Evolutionary conservation across 257 asterid genomes (phyloP), one percentile per base, ranked within the genome.

Genomic region (Fraxinus quadrangulata): DNA sequence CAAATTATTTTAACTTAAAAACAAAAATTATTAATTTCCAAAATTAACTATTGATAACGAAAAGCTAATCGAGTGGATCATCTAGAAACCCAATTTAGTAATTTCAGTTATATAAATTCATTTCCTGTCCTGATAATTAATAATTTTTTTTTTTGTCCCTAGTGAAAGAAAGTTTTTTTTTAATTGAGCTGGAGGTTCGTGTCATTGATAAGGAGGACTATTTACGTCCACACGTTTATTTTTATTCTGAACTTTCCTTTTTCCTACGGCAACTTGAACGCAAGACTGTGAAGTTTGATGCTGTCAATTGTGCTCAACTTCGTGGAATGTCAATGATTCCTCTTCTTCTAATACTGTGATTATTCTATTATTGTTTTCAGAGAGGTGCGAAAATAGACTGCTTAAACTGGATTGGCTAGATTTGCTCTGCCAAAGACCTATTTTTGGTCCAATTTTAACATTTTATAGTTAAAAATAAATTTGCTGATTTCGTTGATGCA

Each of bases 1-100:
- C 23, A 1, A 56, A 6, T 56, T 45, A 45, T 45, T 13, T 13
- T 13, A 45, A 45, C 13, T 45, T 51, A n/a, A 30, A 5, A 56
- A n/a, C 3, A 56, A 19, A 56, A 9, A 2, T 6, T 8, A 59
- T n/a, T n/a, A 59, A 21, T n/a, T 21, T 2, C n/a, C 56, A 47
- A 47, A 16, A 14, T 14, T 47, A 47, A 12, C 2, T 73, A 77
- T 72, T 83, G 77, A 73, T 75, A 77, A 66, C 74, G 74, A 79
- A 81, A 78, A 79, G 76, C 26, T 67, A 66, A 77, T 70, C 63
- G 80, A 80, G 78, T 65, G 31, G 80, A 75, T 72, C 66, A 78
- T 71, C 45, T 70, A 56, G 24, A 69, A 69, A 72, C 74, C 67
- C 76, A 75, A 59, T 83, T 81, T 75, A 78, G 79, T 65, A 73